Percentiles rank a stretch among this genome's conserved stretches.
phyloP scores from a whole-genome alignment of 371 early-diverging fungal genomes.

The Lichtheimia corymbifera region DNA sequence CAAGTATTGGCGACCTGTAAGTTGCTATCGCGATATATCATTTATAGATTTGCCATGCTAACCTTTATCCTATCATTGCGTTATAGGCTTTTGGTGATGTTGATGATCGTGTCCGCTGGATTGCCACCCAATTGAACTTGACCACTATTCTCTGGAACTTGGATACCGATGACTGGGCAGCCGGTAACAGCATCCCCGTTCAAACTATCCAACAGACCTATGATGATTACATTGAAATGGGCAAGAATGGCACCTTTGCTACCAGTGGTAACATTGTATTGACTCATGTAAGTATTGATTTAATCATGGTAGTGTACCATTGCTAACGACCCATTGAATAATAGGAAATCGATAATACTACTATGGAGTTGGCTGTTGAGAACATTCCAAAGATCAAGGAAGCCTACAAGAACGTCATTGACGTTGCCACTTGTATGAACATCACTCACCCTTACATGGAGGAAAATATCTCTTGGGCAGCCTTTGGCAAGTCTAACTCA shows the following conservation, averaged over 20 bases:
- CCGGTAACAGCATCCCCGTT: slow-evolving; percentile 42
- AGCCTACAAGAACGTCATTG: slow-evolving; percentile 48
- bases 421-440: slow-evolving; percentile 56
- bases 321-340: neutral
- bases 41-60: neutral
- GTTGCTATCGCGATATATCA: slow-evolving; percentile 21
- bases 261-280: slow-evolving; percentile 47
- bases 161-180: slow-evolving; percentile 61
- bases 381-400: slow-evolving; percentile 48
- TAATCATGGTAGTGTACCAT: too few relatives aligned
- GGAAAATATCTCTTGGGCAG: slow-evolving; percentile 27
- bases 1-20: slow-evolving; percentile 50
- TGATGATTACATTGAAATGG: slow-evolving; percentile 44
- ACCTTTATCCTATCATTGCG: neutral
- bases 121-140: slow-evolving; percentile 55
- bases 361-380: slow-evolving; percentile 49
- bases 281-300: slow-evolving; percentile 39
- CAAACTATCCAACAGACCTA: slow-evolving; percentile 36
- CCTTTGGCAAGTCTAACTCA: slow-evolving; percentile 21
- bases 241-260: slow-evolving; percentile 46
- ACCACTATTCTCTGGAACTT: slow-evolving; percentile 53
- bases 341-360: slow-evolving; percentile 52
- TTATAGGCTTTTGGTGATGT: slow-evolving; percentile 58
- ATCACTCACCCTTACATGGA: slow-evolving; percentile 58
- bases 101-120: slow-evolving; percentile 68